Evolutionary conservation across 352 stramenopile species (phyloP).

Genomic region (Phytophthora ohioensis): DNA sequence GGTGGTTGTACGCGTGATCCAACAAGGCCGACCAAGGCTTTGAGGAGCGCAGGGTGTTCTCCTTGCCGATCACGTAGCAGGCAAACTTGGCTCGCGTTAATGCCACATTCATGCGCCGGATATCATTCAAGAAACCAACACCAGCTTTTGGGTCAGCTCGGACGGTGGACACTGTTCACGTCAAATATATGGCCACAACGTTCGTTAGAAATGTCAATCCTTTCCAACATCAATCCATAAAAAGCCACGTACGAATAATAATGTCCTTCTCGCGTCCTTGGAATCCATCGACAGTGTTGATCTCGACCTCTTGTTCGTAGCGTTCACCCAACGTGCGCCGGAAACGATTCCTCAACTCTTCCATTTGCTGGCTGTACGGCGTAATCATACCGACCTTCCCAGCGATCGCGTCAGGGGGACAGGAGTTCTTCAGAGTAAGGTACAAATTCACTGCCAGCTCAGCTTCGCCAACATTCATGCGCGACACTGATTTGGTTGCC

Average conservation of each 20-base stretch:
- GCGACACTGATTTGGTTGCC: conserved; percentile 75
- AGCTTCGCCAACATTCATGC: conserved; percentile 82
- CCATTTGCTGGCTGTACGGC: conserved; percentile 91
- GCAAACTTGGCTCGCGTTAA: conserved; percentile 90
- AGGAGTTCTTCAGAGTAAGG: conserved; percentile 86
- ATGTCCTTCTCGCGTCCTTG: conserved; percentile 94
- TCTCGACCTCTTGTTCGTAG: conserved; percentile 88
- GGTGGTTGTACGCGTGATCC: conserved; percentile 67
- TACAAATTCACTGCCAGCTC: conserved; percentile 91
- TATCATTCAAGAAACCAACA: conserved; percentile 91
- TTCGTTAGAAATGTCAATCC: conserved; percentile 23
- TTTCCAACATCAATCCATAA: background rate
- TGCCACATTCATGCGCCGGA: conserved; percentile 91
- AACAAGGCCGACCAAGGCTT: conserved; percentile 85
- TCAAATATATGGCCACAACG: conserved; percentile 14
- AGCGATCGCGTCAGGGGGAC: conserved; percentile 73
- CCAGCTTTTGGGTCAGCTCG: conserved; percentile 81
- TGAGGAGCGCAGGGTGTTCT: conserved; percentile 82
- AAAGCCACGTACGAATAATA: conserved; percentile 83
- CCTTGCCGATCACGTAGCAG: conserved; percentile 90
- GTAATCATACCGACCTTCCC: conserved; percentile 92
- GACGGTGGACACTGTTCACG: conserved; percentile 82
- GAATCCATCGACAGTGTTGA: conserved; percentile 94
- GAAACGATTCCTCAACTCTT: conserved; percentile 79
- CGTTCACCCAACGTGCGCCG: conserved; percentile 62